Base-by-base conservation (phyloP, 345 rosid species). In the Sapria himalayana region DNA sequence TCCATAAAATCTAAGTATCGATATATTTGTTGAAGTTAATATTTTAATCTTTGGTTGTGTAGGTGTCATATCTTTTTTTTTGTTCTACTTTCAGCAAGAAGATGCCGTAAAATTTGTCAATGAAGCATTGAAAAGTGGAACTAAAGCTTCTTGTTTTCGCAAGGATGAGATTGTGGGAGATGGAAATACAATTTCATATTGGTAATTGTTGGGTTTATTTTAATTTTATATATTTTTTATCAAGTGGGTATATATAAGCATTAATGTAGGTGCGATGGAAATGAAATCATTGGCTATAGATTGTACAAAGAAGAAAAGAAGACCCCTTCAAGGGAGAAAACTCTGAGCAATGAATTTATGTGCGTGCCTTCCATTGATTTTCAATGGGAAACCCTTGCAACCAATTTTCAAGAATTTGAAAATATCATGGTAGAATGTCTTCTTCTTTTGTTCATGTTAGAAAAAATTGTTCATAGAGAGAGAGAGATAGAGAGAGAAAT, bases 381-480 rank as follows among this genome's bases (percentile, higher is more conserved):
- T 49, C 52, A 44, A 20, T 81, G 94, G 96, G 77, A 77, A 71
- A 85, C 76, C 33, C 53, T 81, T 56, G 92, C 96, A 35, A 73
- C 85, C 29, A 72, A 62, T 64, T 78, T 75, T 3, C 59, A 67
- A 33, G 92, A 75, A 64, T 81, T 78, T 63, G 51, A 36, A 9
- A 54, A 21, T 48, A 64, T 65, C 40, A 68, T 64, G 44, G 96
- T 81, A 67, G 61, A 73, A 34, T 31, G 45, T 46, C 24, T 24
- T 14, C 39, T 51, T 19, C 21, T 31, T 12, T 49, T 43, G 13
- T 17, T 15, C 37, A 39, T 8, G 7, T 35, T n/a, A n/a, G n/a
- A n/a, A n/a, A n/a, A n/a, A n/a, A n/a, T n/a, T n/a, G n/a, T n/a
- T n/a, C n/a, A n/a, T n/a, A n/a, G n/a, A n/a, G n/a, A n/a, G n/a